Percentiles rank a stretch among this genome's conserved stretches.
Evolutionary conservation across 768 basidiomycete species (phyloP).

Genomic region (Erythrobasidium yunnanense): DNA sequence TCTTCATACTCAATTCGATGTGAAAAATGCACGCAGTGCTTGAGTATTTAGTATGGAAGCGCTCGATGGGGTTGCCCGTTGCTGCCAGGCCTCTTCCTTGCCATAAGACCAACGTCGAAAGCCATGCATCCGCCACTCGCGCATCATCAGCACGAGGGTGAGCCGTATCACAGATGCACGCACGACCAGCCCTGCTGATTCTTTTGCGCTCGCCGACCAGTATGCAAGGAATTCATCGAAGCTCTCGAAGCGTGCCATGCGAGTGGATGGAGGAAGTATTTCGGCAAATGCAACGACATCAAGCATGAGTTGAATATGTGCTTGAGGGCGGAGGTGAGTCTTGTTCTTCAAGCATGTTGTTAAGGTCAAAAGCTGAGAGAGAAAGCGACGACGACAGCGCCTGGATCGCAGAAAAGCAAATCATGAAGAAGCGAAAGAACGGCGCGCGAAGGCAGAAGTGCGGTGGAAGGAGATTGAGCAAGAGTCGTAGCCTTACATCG

Average conservation of each 20-base stretch:
- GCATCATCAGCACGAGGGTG: constrained; percentile 23
- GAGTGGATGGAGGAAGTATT: constrained; percentile 8
- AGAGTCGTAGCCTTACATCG: constrained; percentile 59
- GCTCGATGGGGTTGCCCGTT: too few species aligned
- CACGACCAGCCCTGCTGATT: not conserved
- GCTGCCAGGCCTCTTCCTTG: too few species aligned
- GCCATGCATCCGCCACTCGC: constrained; percentile 27
- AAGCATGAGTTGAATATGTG: constrained; percentile 26
- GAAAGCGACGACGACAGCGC: constrained; percentile 1
- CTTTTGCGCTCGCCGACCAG: constrained; percentile 1
- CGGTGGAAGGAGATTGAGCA: constrained; percentile 26
- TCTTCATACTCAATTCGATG: too few species aligned
- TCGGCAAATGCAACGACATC: constrained; percentile 29
- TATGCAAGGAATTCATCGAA: constrained; percentile 23
- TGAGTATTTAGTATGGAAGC: too few species aligned
- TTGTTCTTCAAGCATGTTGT: too few species aligned
- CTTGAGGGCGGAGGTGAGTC: constrained; percentile 22
- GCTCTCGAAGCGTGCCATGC: constrained; percentile 29
- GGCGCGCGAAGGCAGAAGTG: constrained; percentile 19
- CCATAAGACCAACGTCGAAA: not conserved
- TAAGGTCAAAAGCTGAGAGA: not conserved
- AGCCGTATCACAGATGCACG: not conserved
- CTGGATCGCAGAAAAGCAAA: constrained; percentile 6
- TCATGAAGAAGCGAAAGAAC: constrained; percentile 22
- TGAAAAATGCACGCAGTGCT: too few species aligned